A percentile compares a stretch with the other conserved stretches of the same genome.
Evolutionary conservation across 257 asterid species (phyloP).

Genomic region (Ajuga chamaepitys): DNA sequence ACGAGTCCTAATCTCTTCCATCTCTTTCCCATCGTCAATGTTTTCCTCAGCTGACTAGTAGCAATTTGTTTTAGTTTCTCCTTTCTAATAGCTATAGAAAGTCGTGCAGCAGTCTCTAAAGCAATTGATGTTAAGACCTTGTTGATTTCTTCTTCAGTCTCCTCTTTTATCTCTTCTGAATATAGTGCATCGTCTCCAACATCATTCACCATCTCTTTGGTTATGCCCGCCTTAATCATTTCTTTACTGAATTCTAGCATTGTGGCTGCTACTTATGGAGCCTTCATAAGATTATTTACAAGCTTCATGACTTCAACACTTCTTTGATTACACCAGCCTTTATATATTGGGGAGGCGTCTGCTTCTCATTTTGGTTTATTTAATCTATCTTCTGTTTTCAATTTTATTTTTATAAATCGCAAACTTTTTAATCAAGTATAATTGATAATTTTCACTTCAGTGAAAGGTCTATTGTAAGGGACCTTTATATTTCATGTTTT

Average conservation of each 20-base stretch:
- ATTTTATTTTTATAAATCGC: no score
- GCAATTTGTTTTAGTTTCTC: constrained; percentile 75
- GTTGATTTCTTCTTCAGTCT: constrained; percentile 92
- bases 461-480: no score
- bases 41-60: constrained; percentile 51
- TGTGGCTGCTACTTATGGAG: constrained; percentile 83
- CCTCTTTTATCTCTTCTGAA: constrained; percentile 94
- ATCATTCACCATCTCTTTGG: constrained; percentile 82
- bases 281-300: constrained; percentile 93
- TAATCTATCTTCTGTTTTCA: no score
- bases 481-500: no score
- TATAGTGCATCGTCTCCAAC: constrained; percentile 76
- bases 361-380: no score
- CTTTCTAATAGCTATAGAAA: constrained; percentile 80
- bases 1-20: constrained; percentile 89
- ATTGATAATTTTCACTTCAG: no score
- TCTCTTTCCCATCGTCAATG: constrained; percentile 82
- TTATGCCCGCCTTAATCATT: constrained; percentile 97
- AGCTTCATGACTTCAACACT: constrained; percentile 99
- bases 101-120: constrained; percentile 89
- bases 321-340: no score
- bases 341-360: no score
- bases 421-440: no score
- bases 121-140: constrained; percentile 86
- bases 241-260: constrained; percentile 93